Conservation (phyloP, 1,284 basidiomycete species). For the Rhodofomes roseus region DNA sequence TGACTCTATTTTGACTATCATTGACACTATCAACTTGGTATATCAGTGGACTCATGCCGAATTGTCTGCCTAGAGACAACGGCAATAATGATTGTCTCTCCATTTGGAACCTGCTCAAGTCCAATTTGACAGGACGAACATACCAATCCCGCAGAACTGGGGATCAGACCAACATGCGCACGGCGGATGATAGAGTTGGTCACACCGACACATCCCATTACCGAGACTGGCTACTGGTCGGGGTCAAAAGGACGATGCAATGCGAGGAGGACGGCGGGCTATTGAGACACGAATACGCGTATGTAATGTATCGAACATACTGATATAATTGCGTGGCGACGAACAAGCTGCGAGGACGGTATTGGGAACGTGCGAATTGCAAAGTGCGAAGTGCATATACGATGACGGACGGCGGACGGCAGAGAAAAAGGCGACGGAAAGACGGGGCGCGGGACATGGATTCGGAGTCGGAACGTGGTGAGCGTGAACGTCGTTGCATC, state of each 20-base stretch:
- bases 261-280: neutral
- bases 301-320: slow-evolving; percentile 17
- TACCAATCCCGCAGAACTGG: neutral
- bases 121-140: neutral
- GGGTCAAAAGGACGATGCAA: slow-evolving; percentile 3
- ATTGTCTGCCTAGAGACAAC: too few species aligned
- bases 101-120: too few species aligned
- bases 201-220: slow-evolving; percentile 1
- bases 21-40: too few species aligned
- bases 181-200: neutral
- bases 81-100: too few species aligned
- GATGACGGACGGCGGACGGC: too few species aligned
- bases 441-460: slow-evolving; percentile 2
- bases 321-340: slow-evolving; percentile 15
- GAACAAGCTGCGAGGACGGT: slow-evolving; percentile 7
- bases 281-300: slow-evolving; percentile 7
- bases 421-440: too few species aligned
- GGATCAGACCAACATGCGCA: neutral
- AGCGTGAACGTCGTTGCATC: slow-evolving; percentile 8
- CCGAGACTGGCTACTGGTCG: neutral
- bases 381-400: too few species aligned
- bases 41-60: too few species aligned
- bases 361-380: slow-evolving; percentile 6
- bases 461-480: neutral
- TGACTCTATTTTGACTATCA: too few species aligned